Evolutionary conservation across 345 rosid genomes (phyloP), one percentile per base, ranked within the genome.

Genomic region (Acer negundo): DNA sequence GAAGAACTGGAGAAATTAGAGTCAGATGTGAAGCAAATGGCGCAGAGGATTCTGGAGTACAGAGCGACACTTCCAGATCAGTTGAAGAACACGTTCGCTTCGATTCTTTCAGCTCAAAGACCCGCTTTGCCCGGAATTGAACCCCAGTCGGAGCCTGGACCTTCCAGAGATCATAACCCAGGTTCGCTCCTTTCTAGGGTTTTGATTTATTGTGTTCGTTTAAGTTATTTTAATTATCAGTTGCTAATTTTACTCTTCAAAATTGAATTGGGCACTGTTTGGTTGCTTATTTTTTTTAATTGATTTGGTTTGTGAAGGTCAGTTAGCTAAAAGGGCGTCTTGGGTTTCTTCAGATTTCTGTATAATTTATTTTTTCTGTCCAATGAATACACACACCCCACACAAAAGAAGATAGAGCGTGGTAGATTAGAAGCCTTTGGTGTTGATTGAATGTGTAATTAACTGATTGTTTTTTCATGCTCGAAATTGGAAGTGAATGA

Each of bases 1-100:
- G 80, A 65, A 67, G 95, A 92, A 64, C 55, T 91, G 75, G 90
- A 87, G 83, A 70, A 84, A 75, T 72, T 92, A 82, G 94, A 87
- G 86, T 64, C 77, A 10, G 94, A 91, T 67, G 86, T 90, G 81
- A 81, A 65, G 83, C 83, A 85, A 72, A 84, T 93, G 94, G 94
- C 90, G 10, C 80, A 79, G 77, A 91, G 84, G 85, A 85, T 95
- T 53, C 80, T 84, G 19, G 89, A 90, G 15, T 90, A 82, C 85
- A 84, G 97, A 76, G 74, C 85, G 75, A 86, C 86, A 73, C 86
- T 93, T 49, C 97, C 97, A 35, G 93, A 87, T 65, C 86, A 87
- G 81, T 90, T 95, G 62, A 87, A 79, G 75, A 66, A 76, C 66
- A 82, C 93, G 2, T 82, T 89, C 19, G 72, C 84, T 47, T 86